A percentile compares a stretch with the other conserved stretches of the same genome.
These are phyloP conservation scores for Rhizopogon vesiculosus DNA, from an alignment of 768 basidiomycete species.

Conservation along the genomic window DNA sequence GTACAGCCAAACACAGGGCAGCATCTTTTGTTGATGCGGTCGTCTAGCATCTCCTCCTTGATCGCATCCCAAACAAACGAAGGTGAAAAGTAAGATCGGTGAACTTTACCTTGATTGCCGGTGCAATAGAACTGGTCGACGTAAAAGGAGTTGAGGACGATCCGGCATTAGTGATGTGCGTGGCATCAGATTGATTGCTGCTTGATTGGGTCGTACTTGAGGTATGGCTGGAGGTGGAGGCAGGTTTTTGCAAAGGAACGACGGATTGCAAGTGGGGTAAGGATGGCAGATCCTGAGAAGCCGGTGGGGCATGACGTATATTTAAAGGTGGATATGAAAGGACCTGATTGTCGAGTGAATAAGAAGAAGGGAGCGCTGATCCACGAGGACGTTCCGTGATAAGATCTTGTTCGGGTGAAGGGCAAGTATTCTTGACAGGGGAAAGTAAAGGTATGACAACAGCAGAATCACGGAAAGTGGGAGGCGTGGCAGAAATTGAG, in stretches of 20 bases:
- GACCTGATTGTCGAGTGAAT: constrained; percentile 27
- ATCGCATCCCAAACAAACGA: neutral
- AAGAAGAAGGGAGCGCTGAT: constrained; percentile 21
- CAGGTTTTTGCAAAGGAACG: constrained; percentile 16
- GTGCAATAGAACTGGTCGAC: constrained; percentile 19
- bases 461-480: constrained; percentile 3
- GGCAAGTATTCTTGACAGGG: constrained; percentile 1
- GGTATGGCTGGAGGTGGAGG: constrained; percentile 20
- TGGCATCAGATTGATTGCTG: constrained; percentile 21
- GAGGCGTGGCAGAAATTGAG: constrained; percentile 1
- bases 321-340: constrained; percentile 23
- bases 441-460: neutral
- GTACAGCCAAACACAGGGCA: too few species aligned
- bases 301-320: constrained; percentile 14
- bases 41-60: too few species aligned
- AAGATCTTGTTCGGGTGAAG: constrained; percentile 19
- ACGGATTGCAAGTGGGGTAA: constrained; percentile 3
- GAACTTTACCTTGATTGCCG: constrained; percentile 17
- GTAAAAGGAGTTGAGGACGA: constrained; percentile 16
- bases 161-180: constrained; percentile 16
- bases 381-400: neutral
- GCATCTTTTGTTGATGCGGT: too few species aligned
- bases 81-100: constrained; percentile 6
- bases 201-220: constrained; percentile 4
- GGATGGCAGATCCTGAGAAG: constrained; percentile 9